Base-by-base conservation (phyloP, 306 rosid species). In the Prunus padus region DNA sequence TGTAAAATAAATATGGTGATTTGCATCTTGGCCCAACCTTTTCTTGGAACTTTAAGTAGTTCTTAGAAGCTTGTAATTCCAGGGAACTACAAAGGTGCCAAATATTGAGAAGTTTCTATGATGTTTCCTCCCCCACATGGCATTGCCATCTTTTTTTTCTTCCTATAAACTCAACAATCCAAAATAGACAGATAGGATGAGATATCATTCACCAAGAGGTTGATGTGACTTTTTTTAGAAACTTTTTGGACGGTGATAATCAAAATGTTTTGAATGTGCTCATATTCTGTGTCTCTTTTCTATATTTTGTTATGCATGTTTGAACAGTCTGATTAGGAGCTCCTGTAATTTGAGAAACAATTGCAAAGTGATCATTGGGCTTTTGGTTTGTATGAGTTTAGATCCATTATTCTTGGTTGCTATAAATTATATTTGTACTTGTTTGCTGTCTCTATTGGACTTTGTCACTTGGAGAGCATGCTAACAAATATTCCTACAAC, bases 91-190 rank as follows among this genome's bases (percentile, higher is more conserved):
- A 68, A 37, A 78, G 78, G 66, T 51, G 55, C 71, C 75, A 49
- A 79, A 62, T 14, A 45, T 28, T 75, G 65, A 73, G 96, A 90
- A 88, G 80, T 81, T 90, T 88, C 92, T 74, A 16, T 56, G 90
- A 84, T 83, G 77, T 46, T 90, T 88, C 96, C 85, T 56, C 76
- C 40, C 49, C 64, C 78, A 61, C 73, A 30, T 71, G 44, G 4
- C 30, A 51, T 42, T 28, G 9, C 31, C 8, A 64, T 37, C 19
- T 55, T 65, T 25, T 0, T 31, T 19, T 19, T 49, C 18, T 6
- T 59, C 1, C 19, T 31, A 18, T 15, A 54, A 65, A 55, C 54
- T 19, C 65, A 42, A 28, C 19, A 22, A 60, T 70, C 47, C 78
- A 72, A 65, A 45, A 15, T 4, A 23, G 31, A 54, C 42, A 54